Base-by-base conservation (phyloP, 2,329 filamentous ascomycete genomes). In the Aspergillus felis region DNA sequence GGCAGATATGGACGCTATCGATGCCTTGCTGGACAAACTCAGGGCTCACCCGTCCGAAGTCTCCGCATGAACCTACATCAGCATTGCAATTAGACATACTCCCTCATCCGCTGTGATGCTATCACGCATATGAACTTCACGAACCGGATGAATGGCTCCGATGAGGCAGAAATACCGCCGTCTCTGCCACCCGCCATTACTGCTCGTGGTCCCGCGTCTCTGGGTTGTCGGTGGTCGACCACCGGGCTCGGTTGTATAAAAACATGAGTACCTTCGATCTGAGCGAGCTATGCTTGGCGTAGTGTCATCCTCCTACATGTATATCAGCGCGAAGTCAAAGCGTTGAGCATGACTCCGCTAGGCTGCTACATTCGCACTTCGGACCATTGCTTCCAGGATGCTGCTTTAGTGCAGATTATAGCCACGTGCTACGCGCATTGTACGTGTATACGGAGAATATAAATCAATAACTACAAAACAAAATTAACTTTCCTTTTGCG, bases 1-100 rank as follows among this genome's bases (percentile, higher is more conserved):
- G 0, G 79, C 77, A 22, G 87, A 97, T 73, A 97, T 97, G 94
- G 89, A 92, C 54, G 87, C 85, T 7, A 86, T 96, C 44, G 91
- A 97, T 74, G 78, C 74, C 29, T 77, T 96, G 51, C 91, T 96
- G 71, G 79, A 84, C 53, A 83, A 79, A 35, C 76, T 96, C 59
- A 85, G 83, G 66, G 81, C 85, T 51, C 70, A 71, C 54, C 60
- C 65, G 17, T 61, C 68, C 12, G 60, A 61, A 27, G 51, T 61
- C 17, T 72, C 67, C n/a, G 65, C 66, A 35, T 73, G 64, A 68
- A 57, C 9, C 12, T 10, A 32, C 24, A 8, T 38, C 32, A 29
- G 29, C 8, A 44, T 41, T 17, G 24, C 3, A 4, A 47, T 44
- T 9, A 17, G 17, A 28, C 27, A 29, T 41, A 28, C 5, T 35